phyloP scores from a whole-genome alignment of 2,329 filamentous ascomycete species.

The Arthroderma uncinatum region DNA sequence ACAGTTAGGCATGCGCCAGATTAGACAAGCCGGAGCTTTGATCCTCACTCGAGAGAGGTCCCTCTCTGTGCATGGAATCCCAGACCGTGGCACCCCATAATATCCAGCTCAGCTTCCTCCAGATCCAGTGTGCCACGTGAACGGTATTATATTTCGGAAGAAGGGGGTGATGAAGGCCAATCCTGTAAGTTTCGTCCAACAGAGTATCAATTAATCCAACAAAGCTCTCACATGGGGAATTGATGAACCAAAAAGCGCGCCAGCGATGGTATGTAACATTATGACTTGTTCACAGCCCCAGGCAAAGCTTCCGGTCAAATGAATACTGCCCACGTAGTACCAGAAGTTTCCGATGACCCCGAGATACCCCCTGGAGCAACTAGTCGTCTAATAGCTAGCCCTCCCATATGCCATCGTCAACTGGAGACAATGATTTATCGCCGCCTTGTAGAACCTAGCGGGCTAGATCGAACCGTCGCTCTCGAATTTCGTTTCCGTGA shows the following conservation, averaged over 20 bases:
- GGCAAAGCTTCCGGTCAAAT: not conserved
- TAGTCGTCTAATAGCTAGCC: not conserved
- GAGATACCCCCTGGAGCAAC: not conserved
- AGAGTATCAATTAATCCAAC: not conserved
- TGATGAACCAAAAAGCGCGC: not conserved
- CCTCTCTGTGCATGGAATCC: conserved; percentile 28
- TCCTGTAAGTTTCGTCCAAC: not conserved
- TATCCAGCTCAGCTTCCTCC: not conserved
- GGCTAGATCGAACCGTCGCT: not conserved
- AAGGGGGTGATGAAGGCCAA: not conserved
- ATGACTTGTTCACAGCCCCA: not conserved
- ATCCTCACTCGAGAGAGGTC: conserved; percentile 89
- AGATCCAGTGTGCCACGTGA: not conserved
- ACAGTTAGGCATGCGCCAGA: conserved; percentile 22
- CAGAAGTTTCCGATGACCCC: not conserved
- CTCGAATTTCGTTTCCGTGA: conserved; percentile 48
- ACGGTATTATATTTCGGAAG: not conserved
- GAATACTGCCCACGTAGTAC: not conserved
- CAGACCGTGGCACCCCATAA: not conserved
- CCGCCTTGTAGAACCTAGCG: not conserved
- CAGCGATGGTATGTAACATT: not conserved
- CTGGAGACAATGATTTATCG: not conserved
- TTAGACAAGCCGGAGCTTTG: conserved; percentile 88
- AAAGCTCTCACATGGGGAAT: not conserved
- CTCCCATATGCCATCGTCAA: not conserved